Conservation (phyloP, 2,329 filamentous ascomycete genomes). For the Lachnum nothofagi region DNA sequence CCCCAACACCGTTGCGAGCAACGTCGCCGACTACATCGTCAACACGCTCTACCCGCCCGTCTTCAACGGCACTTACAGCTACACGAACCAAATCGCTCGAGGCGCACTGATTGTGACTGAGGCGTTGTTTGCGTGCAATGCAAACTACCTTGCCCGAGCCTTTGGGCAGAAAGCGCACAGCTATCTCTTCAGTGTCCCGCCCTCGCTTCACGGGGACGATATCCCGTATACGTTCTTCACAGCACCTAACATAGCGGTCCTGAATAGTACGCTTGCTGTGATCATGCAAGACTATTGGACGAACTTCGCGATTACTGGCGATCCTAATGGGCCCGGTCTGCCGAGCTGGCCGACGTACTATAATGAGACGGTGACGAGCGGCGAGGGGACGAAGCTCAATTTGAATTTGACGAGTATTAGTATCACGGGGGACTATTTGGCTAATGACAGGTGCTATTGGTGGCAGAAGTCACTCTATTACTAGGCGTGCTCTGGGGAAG, state of each 20-base stretch:
- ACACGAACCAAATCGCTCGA: slow-evolving; percentile 41
- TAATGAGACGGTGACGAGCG: background rate
- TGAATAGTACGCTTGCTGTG: slow-evolving; percentile 28
- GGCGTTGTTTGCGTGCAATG: slow-evolving; percentile 45
- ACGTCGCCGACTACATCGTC: slow-evolving; percentile 38
- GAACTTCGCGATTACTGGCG: slow-evolving; percentile 31
- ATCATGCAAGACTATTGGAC: slow-evolving; percentile 36
- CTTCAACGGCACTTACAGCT: slow-evolving; percentile 39
- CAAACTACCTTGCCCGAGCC: slow-evolving; percentile 44
- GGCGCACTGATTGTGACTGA: slow-evolving; percentile 41
- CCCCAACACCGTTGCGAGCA: slow-evolving; percentile 15
- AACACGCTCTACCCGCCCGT: slow-evolving; percentile 45
- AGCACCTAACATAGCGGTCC: slow-evolving; percentile 19
- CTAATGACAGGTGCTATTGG: slow-evolving; percentile 32
- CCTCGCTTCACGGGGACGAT: slow-evolving; percentile 49
- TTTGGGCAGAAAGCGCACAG: slow-evolving; percentile 42
- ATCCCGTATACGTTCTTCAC: slow-evolving; percentile 49
- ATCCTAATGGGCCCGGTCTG: slow-evolving; percentile 27
- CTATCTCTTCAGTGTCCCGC: slow-evolving; percentile 49
- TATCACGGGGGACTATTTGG: slow-evolving; percentile 19
- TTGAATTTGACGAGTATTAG: slow-evolving; percentile 4
- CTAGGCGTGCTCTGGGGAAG: no score
- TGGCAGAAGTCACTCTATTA: slow-evolving; percentile 29
- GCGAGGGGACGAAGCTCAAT: slow-evolving; percentile 3
- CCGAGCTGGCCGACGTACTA: slow-evolving; percentile 21